A percentile compares a stretch with the other conserved stretches of the same genome.
These are phyloP conservation scores for Neofusicoccum cordaticola DNA, from an alignment of 2,329 filamentous ascomycete genomes.

Conservation along the genomic window DNA sequence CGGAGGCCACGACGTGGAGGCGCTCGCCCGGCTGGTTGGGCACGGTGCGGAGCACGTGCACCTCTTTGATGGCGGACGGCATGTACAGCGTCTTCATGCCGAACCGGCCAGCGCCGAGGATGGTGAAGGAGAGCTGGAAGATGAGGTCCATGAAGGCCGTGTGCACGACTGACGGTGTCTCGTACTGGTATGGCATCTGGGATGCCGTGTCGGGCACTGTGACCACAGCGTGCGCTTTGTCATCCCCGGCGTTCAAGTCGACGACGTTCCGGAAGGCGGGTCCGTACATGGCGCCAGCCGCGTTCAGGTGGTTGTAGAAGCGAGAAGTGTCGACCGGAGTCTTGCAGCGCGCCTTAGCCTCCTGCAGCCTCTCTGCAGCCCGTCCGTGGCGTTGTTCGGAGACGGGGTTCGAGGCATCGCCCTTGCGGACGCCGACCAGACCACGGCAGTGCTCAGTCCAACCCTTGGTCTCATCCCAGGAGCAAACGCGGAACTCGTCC, in stretches of 20 bases:
- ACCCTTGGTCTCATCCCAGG: neutral
- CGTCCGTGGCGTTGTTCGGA: neutral
- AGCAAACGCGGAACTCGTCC: slow-evolving; percentile 18
- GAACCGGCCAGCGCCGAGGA: slow-evolving; percentile 4
- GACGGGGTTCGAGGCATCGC: neutral
- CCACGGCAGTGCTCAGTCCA: slow-evolving; percentile 18
- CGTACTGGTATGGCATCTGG: slow-evolving; percentile 1
- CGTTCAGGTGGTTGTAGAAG: slow-evolving; percentile 1
- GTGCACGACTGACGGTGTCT: slow-evolving; percentile 13
- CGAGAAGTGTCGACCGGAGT: neutral
- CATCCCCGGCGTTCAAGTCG: neutral
- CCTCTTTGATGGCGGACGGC: slow-evolving; percentile 1
- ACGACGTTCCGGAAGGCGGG: slow-evolving; percentile 10
- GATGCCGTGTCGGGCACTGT: slow-evolving; percentile 10
- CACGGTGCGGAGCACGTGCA: neutral
- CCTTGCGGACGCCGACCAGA: slow-evolving; percentile 9
- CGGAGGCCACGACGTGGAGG: neutral
- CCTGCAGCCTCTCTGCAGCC: neutral
- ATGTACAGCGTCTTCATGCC: slow-evolving; percentile 14
- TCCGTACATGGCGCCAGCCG: slow-evolving; percentile 12
- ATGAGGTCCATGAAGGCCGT: slow-evolving; percentile 12
- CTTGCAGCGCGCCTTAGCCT: neutral
- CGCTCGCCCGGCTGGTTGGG: neutral
- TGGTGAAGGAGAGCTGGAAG: slow-evolving; percentile 14
- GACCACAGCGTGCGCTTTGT: neutral